A percentile compares a stretch with the other conserved stretches of the same genome.
Evolutionary conservation across 192 early-diverging fungal species (phyloP).

Genomic region (Irineochytrium annulatum): DNA sequence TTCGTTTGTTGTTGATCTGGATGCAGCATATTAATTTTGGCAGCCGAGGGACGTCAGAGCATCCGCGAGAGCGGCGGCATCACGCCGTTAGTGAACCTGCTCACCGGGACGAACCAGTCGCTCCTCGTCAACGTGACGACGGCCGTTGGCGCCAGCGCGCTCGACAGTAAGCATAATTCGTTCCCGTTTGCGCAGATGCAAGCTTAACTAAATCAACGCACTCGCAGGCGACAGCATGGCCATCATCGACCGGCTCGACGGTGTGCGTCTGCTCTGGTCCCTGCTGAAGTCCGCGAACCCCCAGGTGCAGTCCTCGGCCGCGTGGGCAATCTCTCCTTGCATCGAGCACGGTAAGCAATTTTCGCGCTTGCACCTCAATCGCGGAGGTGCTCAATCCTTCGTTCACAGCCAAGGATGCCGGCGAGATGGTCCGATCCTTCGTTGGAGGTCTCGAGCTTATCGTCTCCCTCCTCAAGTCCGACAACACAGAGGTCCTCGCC

Average conservation of each 20-base stretch:
- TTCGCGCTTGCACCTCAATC: background rate
- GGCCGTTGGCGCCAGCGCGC: slow-evolving; percentile 56
- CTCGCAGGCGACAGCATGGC: slow-evolving; percentile 58
- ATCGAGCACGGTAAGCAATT: slow-evolving; percentile 56
- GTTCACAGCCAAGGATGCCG: slow-evolving; percentile 56
- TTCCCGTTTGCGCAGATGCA: background rate
- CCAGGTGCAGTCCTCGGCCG: slow-evolving; percentile 57
- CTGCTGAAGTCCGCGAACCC: slow-evolving; percentile 59
- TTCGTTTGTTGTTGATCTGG: background rate
- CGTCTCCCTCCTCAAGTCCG: slow-evolving; percentile 60
- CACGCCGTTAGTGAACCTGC: slow-evolving; percentile 54
- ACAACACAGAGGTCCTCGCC: slow-evolving; percentile 54
- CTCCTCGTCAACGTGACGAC: slow-evolving; percentile 61
- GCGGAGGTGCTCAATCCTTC: background rate
- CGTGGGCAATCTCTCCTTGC: slow-evolving; percentile 66
- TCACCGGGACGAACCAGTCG: slow-evolving; percentile 59
- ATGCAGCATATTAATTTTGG: background rate
- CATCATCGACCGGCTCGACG: slow-evolving; percentile 59
- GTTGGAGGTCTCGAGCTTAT: slow-evolving; percentile 65
- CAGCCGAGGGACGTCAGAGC: slow-evolving; percentile 54
- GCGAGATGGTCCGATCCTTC: slow-evolving; percentile 68
- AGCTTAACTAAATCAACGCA: background rate
- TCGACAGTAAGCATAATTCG: slow-evolving; percentile 41
- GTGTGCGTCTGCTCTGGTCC: slow-evolving; percentile 62
- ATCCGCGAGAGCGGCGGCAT: slow-evolving; percentile 59